These are phyloP conservation scores for Pseudoscleropodium purum DNA, from an alignment of 225 moss, liverwort and hornwort genomes.

Conservation along the genomic window DNA sequence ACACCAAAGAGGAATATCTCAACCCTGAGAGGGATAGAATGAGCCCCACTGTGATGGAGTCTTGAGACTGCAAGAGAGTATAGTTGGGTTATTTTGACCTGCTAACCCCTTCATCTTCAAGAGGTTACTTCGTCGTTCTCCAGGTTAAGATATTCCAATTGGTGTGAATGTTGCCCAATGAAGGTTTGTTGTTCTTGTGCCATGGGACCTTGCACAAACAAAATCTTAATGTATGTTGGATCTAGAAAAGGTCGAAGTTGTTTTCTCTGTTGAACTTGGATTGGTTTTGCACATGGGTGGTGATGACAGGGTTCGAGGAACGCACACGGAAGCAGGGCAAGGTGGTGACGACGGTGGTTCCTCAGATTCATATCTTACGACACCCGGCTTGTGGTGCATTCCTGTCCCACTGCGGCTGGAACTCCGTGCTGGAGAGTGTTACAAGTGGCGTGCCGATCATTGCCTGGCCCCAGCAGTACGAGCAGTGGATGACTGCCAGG, in stretches of 20 bases:
- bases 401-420: slow-evolving; percentile 27
- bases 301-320: slow-evolving; percentile 8
- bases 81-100: background rate
- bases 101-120: no score
- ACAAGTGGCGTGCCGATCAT: slow-evolving; percentile 4
- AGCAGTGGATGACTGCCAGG: slow-evolving; percentile 30
- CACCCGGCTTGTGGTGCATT: slow-evolving; percentile 24
- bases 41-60: no score
- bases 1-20: no score
- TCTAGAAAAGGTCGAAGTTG: background rate
- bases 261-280: background rate
- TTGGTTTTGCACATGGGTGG: background rate
- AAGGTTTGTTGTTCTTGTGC: background rate
- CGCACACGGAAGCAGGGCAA: slow-evolving; percentile 11
- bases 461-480: slow-evolving; percentile 8
- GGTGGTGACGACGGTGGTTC: background rate
- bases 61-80: no score
- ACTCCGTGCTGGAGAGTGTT: slow-evolving; percentile 7
- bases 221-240: background rate
- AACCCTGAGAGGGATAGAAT: no score
- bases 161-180: no score
- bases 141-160: background rate
- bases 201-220: background rate
- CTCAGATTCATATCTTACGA: slow-evolving; percentile 6
- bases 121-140: background rate